A percentile compares a stretch with the other conserved stretches of the same genome.
Evolutionary conservation across 2,329 filamentous ascomycete species (phyloP).

Genomic region (Paecilomyces niveus): DNA sequence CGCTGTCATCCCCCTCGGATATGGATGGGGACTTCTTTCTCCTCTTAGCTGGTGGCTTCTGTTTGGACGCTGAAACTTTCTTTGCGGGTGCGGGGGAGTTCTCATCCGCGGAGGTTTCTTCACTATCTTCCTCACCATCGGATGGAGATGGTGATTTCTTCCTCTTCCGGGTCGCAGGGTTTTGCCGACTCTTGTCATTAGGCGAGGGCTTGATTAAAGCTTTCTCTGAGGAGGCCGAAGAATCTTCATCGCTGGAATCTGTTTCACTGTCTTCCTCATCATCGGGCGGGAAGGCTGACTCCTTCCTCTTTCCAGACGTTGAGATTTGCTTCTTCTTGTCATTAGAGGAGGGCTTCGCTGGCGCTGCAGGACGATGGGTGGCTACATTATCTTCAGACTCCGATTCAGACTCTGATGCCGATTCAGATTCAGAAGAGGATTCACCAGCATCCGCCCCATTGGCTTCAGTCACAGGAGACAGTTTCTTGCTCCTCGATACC

Average conservation of each 20-base stretch:
- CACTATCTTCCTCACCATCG: neutral
- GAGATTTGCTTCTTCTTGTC: neutral
- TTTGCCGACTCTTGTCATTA: neutral
- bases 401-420: neutral
- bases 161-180: constrained; percentile 5
- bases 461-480: neutral
- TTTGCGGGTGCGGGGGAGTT: neutral
- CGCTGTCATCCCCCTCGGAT: neutral
- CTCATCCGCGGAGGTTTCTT: neutral
- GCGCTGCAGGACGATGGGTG: neutral
- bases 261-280: too few relatives aligned
- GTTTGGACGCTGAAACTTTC: neutral
- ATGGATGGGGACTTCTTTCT: neutral
- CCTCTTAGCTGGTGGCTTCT: neutral
- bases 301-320: too few relatives aligned
- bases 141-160: neutral
- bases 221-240: too few relatives aligned
- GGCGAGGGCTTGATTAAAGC: neutral
- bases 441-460: neutral
- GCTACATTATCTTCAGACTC: neutral
- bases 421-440: neutral
- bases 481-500: neutral
- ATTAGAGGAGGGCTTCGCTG: neutral
- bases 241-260: too few relatives aligned
- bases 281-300: too few relatives aligned